Evolutionary conservation across 2,329 filamentous ascomycete species (phyloP), one percentile per base, ranked within the genome.

Genomic region (Neoascochyta sp.): DNA sequence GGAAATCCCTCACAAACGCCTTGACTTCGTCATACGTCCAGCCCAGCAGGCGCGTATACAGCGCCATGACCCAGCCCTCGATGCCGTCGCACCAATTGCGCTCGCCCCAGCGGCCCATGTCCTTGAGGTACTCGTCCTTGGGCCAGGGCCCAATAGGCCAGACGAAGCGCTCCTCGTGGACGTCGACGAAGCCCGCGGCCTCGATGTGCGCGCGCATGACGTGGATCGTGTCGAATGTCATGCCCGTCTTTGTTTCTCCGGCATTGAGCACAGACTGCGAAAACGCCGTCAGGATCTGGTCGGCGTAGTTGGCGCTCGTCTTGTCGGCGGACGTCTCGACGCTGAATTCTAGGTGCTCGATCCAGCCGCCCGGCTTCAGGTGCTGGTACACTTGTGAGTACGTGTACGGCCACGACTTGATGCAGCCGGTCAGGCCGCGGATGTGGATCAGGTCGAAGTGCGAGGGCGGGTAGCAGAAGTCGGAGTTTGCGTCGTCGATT

Each of bases 321-420:
- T 43, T 37, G 12, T 45, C 32, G 1, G 54, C 50, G 17, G 39
- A 43, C 0, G 57, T 52, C 12, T 42, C 27, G 32, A 57, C 37
- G 30, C 39, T 43, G 43, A 60, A 59, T 35, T 71, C 67, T 17
- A 65, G 45, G 31, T 69, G 63, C 40, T 70, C 66, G 35, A 70
- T 44, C 36, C 56, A 69, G 9, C 58, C 67, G 9, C 65, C 65
- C 0, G 67, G 66, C 16, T 54, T 47, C 8, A 66, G 50, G 34
- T 66, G 59, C 34, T 43, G 34, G 43, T 55, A 63, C 32, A 49
- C 52, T 44, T 67, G 52, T 3, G 45, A 21, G 25, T 70, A 66
- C 7, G 69, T 50, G 8, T 52, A 31, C 8, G 55, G 52, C 64
- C 66, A 71, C 37, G 64, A 61, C 11, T 43, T 30, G 16, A 70